phyloP scores from a whole-genome alignment of 495 filamentous ascomycete species.

The Daldinia concentrica region DNA sequence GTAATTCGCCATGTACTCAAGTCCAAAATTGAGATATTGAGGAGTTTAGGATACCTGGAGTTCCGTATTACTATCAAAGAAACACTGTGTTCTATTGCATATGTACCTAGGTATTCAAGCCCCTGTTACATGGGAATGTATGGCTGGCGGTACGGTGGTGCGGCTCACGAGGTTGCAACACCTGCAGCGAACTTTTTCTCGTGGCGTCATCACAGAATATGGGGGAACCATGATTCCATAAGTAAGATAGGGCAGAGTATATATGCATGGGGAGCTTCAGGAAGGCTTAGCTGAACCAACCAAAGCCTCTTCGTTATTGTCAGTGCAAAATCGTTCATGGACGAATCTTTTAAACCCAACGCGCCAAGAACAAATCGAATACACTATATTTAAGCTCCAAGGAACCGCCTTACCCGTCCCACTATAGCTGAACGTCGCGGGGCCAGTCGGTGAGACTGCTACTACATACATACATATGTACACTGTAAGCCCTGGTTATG shows the following conservation, averaged over 20 bases:
- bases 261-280: not conserved
- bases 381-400: constrained; percentile 7
- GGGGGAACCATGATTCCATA: not conserved
- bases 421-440: constrained; percentile 17
- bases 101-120: not conserved
- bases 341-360: constrained; percentile 14
- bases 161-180: not conserved
- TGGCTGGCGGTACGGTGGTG: not conserved
- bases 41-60: not conserved
- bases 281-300: constrained; percentile 18
- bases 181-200: not conserved
- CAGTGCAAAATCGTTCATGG: constrained; percentile 8
- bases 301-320: not conserved
- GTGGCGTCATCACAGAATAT: not conserved
- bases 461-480: not conserved
- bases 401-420: constrained; percentile 15
- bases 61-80: not conserved
- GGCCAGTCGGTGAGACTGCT: constrained; percentile 12
- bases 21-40: not conserved
- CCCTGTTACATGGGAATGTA: not conserved
- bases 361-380: constrained; percentile 21
- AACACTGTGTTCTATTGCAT: not conserved
- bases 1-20: constrained; percentile 2
- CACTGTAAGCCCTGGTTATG: not conserved
- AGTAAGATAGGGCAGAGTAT: not conserved